phyloP scores from a whole-genome alignment of 1,284 basidiomycete species.

The Papiliotrema laurentii region DNA sequence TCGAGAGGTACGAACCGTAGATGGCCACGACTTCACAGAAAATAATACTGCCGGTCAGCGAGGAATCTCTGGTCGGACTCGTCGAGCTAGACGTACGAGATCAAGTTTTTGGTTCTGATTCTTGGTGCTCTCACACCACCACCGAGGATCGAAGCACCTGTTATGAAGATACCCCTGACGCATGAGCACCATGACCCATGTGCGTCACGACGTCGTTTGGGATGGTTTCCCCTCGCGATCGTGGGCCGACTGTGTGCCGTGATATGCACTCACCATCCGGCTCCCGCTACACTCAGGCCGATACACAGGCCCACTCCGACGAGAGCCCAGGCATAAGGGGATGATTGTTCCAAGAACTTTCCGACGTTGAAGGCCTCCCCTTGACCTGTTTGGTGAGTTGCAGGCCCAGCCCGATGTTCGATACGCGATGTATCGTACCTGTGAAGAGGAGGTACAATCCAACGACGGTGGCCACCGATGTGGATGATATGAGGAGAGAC shows the following conservation, averaged over 20 bases:
- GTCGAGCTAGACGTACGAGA: conserved; percentile 60
- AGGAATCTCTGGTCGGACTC: background rate
- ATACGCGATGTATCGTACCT: conserved; percentile 51
- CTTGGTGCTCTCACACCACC: conserved; percentile 91
- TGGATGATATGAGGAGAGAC: conserved; percentile 18
- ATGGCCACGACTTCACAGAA: conserved; percentile 99
- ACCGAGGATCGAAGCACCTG: conserved; percentile 89
- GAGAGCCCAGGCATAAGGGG: conserved; percentile 89
- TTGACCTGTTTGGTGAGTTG: conserved; percentile 56
- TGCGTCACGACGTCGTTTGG: too few relatives aligned
- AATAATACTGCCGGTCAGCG: conserved; percentile 66
- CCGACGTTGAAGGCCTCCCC: conserved; percentile 90
- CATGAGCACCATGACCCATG: too few relatives aligned
- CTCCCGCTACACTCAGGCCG: conserved; percentile 87
- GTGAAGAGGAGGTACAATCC: conserved; percentile 83
- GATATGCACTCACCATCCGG: conserved; percentile 72
- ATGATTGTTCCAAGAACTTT: conserved; percentile 85
- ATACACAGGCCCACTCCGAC: conserved; percentile 89
- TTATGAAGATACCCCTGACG: conserved; percentile 92
- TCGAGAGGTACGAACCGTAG: conserved; percentile 65
- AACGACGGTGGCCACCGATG: conserved; percentile 60
- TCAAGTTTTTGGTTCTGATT: conserved; percentile 96
- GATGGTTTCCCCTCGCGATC: too few relatives aligned
- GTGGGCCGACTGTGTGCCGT: too few relatives aligned
- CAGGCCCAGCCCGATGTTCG: background rate